Percentiles rank a stretch among this genome's conserved stretches.
Conservation (phyloP, 495 filamentous ascomycete species). For the Hypoxylon trugodes region DNA sequence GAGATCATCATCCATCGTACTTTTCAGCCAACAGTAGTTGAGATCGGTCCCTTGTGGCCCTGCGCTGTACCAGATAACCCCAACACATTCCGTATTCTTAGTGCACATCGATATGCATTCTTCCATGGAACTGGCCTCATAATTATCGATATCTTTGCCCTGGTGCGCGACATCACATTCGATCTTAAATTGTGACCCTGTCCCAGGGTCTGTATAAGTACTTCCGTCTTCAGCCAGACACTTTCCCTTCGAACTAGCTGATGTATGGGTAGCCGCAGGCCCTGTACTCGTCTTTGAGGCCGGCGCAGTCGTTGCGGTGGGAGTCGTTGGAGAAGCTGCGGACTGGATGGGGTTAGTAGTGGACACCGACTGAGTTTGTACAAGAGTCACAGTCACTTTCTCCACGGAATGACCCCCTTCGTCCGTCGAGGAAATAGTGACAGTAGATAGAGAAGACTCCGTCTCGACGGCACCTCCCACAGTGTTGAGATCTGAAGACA, state of each 20-base stretch:
- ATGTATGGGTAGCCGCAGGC: background rate
- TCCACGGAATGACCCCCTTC: background rate
- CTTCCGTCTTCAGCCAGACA: conserved; percentile 31
- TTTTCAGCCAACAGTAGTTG: conserved; percentile 43
- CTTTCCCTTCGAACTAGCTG: background rate
- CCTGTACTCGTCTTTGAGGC: background rate
- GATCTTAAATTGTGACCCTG: conserved; percentile 13
- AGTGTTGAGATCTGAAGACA: background rate
- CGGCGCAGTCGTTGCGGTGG: conserved; percentile 1
- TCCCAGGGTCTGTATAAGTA: conserved; percentile 36
- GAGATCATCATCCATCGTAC: conserved; percentile 8
- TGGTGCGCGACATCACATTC: conserved; percentile 33
- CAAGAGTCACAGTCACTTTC: background rate
- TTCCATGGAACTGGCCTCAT: conserved; percentile 31
- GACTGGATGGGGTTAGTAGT: conserved; percentile 8
- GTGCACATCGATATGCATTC: conserved; percentile 32
- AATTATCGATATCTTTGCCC: conserved; percentile 33
- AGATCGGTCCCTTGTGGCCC: conserved; percentile 42
- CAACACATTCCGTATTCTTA: conserved; percentile 17
- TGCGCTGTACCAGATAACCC: conserved; percentile 37
- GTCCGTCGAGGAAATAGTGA: background rate
- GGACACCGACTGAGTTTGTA: background rate
- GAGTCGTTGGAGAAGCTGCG: background rate
- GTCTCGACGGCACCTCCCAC: background rate
- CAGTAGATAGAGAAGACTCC: background rate